Conservation (phyloP, 2,329 filamentous ascomycete species). For the Penicillium sp. region DNA sequence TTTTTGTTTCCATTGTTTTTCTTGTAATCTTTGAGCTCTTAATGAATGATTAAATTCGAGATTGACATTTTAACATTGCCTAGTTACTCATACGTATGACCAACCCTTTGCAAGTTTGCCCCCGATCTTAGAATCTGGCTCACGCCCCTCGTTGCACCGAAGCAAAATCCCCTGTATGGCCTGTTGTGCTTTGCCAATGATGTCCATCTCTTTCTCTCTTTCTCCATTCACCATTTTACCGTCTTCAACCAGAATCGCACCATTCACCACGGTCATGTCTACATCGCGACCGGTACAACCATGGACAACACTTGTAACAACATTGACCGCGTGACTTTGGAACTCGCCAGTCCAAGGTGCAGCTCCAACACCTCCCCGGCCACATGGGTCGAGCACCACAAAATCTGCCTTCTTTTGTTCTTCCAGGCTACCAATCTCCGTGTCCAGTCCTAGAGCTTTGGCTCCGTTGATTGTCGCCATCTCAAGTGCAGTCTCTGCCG, state of each 20-base stretch:
- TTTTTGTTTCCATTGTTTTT: neutral
- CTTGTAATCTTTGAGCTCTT: neutral
- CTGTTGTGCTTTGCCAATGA: slow-evolving; percentile 6
- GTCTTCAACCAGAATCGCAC: slow-evolving; percentile 35
- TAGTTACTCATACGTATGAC: slow-evolving; percentile 3
- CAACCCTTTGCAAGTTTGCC: slow-evolving; percentile 5
- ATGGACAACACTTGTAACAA: slow-evolving; percentile 42
- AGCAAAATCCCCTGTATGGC: slow-evolving; percentile 4
- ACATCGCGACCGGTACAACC: slow-evolving; percentile 44
- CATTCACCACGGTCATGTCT: slow-evolving; percentile 44
- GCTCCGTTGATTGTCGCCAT: slow-evolving; percentile 54
- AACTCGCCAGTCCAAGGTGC: slow-evolving; percentile 35
- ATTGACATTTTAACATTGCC: neutral
- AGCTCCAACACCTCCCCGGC: slow-evolving; percentile 24
- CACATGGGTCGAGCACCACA: slow-evolving; percentile 31
- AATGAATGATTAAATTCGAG: neutral
- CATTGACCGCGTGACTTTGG: slow-evolving; percentile 13
- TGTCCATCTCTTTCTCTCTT: slow-evolving; percentile 8
- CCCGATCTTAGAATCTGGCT: slow-evolving; percentile 4
- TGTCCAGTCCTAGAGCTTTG: slow-evolving; percentile 44
- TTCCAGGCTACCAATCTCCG: slow-evolving; percentile 36
- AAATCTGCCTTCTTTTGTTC: slow-evolving; percentile 28
- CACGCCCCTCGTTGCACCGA: slow-evolving; percentile 5
- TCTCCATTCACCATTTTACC: slow-evolving; percentile 28
- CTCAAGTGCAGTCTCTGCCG: slow-evolving; percentile 47